Base-by-base conservation (phyloP, 2,329 filamentous ascomycete species). In the Hymenotorrendiella dingleyae region DNA sequence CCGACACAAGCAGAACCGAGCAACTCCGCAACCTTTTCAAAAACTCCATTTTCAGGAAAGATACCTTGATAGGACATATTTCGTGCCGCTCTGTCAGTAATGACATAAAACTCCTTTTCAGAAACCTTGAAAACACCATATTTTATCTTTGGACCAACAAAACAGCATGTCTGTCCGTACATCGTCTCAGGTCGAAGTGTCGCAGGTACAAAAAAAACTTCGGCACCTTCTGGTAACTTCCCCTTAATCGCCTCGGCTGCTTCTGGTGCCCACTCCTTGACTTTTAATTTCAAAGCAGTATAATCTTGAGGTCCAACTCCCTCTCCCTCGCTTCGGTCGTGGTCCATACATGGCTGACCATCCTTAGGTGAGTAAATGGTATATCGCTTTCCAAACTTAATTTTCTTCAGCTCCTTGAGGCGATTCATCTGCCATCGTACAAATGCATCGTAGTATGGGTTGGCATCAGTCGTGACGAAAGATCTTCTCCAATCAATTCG, bases 81-180 rank as follows among this genome's bases (percentile, higher is more conserved):
- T 62, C 86, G 82, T 14, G 90, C 90, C 37, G 81, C 82, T 45
- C 88, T 76, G 54, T 93, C 82, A 11, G 86, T 94, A 51, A 89
- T 75, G 47, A 97, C 73, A 60, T 82, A 93, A 67, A 88, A 95
- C 54, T 94, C 85, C 51, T 80, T 84, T 50, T 84, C 76, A 17
- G 76, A 77, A 42, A 80, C 78, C 65, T 87, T 86, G 74, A 87
- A 96, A 50, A 98, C 69, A 38, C 91, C 91, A 59, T 98, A 98
- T 33, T 74, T 79, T 59, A 97, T 84, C 61, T 84, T 86, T 8
- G 93, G 91, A 3, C 89, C 87, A 36, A 98, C 87, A 56, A 97
- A 98, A 64, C 90, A 95, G 68, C 87, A 94, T 4, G 82, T 94
- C 67, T 97, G 93, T 29, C 94, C 94, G 62, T 97, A 98, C 91